Percentiles rank a stretch among this genome's conserved stretches.
These are phyloP conservation scores for Kalmusia sp. DNA, from an alignment of 2,329 filamentous ascomycete species.

Conservation along the genomic window DNA sequence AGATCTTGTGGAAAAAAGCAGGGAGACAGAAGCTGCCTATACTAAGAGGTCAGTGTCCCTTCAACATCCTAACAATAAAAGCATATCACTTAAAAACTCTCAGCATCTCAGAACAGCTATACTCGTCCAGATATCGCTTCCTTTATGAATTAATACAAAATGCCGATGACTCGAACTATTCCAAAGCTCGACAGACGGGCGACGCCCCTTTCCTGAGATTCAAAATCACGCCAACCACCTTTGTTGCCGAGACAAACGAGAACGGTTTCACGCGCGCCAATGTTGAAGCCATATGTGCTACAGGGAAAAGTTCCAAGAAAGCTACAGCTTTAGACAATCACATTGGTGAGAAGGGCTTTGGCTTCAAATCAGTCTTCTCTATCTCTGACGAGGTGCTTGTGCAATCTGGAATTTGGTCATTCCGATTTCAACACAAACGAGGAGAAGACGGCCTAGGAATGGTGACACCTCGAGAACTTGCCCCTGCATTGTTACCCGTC, in stretches of 20 bases:
- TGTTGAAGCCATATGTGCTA: slow-evolving; percentile 48
- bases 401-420: slow-evolving; percentile 49
- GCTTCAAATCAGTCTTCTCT: slow-evolving; percentile 47
- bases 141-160: slow-evolving; percentile 50
- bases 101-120: slow-evolving; percentile 31
- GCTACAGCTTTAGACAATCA: slow-evolving; percentile 21
- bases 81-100: background rate
- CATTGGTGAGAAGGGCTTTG: slow-evolving; percentile 48
- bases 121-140: slow-evolving; percentile 32
- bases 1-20: slow-evolving; percentile 10
- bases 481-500: slow-evolving; percentile 10
- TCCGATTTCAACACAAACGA: slow-evolving; percentile 40
- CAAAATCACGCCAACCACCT: slow-evolving; percentile 23
- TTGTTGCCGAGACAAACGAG: slow-evolving; percentile 55
- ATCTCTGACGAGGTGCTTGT: slow-evolving; percentile 46
- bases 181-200: background rate
- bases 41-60: slow-evolving; percentile 19
- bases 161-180: slow-evolving; percentile 51
- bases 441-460: slow-evolving; percentile 59
- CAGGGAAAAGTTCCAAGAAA: slow-evolving; percentile 47
- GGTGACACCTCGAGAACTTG: slow-evolving; percentile 52
- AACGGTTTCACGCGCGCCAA: slow-evolving; percentile 50
- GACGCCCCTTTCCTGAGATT: slow-evolving; percentile 29
- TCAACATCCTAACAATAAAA: background rate
- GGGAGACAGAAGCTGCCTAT: slow-evolving; percentile 22